phyloP scores from a whole-genome alignment of 768 basidiomycete genomes.

The Calocera viscosa region DNA sequence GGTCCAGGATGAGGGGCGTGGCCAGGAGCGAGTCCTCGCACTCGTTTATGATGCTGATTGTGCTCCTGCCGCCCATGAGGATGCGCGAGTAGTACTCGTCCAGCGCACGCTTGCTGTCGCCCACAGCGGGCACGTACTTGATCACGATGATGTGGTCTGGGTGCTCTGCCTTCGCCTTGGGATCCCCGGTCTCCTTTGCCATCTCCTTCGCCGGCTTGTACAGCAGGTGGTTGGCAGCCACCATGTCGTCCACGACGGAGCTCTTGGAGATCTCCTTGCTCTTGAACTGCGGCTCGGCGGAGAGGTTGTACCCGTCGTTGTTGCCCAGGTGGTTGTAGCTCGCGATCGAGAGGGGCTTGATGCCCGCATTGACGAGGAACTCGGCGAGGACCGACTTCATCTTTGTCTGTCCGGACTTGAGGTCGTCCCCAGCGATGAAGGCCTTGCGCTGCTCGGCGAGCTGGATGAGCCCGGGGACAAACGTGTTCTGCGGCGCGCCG shows the following conservation, averaged over 20 bases:
- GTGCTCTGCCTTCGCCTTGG: conserved; percentile 74
- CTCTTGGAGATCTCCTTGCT: conserved; percentile 98
- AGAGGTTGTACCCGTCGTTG: conserved; percentile 90
- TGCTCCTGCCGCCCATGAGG: conserved; percentile 86
- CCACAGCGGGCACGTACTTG: conserved; percentile 93
- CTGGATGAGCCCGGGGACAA: conserved; percentile 86
- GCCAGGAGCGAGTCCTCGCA: conserved; percentile 97
- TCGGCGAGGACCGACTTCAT: conserved; percentile 95
- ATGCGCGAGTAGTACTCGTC: conserved; percentile 99
- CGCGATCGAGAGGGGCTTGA: conserved; percentile 93
- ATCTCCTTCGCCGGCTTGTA: conserved; percentile 53
- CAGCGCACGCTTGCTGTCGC: conserved; percentile 97
- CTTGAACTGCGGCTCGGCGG: conserved; percentile 84
- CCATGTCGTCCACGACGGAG: conserved; percentile 97
- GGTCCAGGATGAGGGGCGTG: conserved; percentile 88
- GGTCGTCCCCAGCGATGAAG: conserved; percentile 95
- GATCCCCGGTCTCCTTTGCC: conserved; percentile 35
- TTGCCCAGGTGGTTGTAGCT: conserved; percentile 99
- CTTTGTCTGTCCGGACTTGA: conserved; percentile 96
- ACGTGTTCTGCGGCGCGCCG: conserved; percentile 97
- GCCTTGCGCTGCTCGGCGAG: conserved; percentile 80
- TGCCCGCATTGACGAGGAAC: conserved; percentile 96
- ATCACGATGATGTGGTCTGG: conserved; percentile 95
- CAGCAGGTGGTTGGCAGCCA: conserved; percentile 73
- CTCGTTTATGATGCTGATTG: conserved; percentile 95